phyloP scores from a whole-genome alignment of 2,329 filamentous ascomycete genomes.

The Zymoseptoria tritici region DNA sequence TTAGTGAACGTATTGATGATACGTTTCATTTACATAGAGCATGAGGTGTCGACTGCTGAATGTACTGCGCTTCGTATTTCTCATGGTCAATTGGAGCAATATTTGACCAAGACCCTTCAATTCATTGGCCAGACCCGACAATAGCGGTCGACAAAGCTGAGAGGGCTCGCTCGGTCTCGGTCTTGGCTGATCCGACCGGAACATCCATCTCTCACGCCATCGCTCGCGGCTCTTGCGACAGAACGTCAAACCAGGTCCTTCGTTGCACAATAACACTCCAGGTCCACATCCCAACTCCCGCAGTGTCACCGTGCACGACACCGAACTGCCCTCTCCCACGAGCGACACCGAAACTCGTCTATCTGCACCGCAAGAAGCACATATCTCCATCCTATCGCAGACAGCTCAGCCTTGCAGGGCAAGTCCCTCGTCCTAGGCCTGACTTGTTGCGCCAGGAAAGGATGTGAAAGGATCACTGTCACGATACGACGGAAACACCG shows the following conservation, averaged over 20 bases:
- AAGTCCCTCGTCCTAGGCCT: neutral
- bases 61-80: neutral
- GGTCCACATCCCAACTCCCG: neutral
- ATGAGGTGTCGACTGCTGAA: too few relatives aligned
- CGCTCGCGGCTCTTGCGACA: neutral
- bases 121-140: neutral
- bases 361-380: neutral
- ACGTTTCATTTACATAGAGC: neutral
- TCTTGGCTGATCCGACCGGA: neutral
- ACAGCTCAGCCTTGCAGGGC: neutral
- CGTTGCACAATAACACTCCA: neutral
- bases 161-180: neutral
- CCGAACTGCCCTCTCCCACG: neutral
- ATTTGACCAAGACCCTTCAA: neutral
- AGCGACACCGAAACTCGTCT: neutral
- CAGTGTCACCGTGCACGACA: neutral
- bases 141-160: neutral
- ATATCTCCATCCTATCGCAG: neutral
- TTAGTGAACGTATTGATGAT: neutral
- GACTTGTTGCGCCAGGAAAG: neutral
- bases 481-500: neutral
- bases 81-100: neutral
- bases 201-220: neutral
- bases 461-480: neutral
- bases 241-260: neutral